These are phyloP conservation scores for Mycena alexandri DNA, from an alignment of 768 basidiomycete species.

Conservation along the genomic window DNA sequence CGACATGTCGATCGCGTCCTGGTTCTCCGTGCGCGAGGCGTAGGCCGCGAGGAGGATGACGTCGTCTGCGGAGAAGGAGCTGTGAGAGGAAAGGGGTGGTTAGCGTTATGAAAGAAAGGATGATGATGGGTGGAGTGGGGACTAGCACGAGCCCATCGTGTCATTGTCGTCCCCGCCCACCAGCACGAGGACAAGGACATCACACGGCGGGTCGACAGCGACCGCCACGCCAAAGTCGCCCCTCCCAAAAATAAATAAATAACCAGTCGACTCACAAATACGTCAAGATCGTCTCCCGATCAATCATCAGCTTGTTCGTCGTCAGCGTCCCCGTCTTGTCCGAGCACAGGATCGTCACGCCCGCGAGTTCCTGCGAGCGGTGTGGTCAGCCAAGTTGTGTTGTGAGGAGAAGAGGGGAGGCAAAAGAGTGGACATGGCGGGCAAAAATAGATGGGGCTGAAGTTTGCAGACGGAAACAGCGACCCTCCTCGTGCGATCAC, in stretches of 20 bases:
- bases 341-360: conserved; percentile 98
- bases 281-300: conserved; percentile 90
- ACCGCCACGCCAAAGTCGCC: no score
- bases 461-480: no score
- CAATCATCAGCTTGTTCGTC: conserved; percentile 99
- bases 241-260: neutral
- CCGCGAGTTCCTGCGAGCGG: conserved; percentile 69
- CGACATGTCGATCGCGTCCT: conserved; percentile 95
- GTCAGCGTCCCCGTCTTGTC: conserved; percentile 99
- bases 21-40: conserved; percentile 98
- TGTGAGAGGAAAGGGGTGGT: conserved; percentile 39
- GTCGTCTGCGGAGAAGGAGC: conserved; percentile 88
- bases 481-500: no score
- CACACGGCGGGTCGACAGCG: no score
- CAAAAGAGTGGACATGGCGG: no score
- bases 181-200: no score
- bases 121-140: no score
- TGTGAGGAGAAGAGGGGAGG: no score
- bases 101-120: no score
- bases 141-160: no score
- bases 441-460: no score
- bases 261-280: conserved; percentile 56
- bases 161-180: no score
- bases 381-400: neutral
- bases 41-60: conserved; percentile 95